Evolutionary conservation across 495 filamentous ascomycete species (phyloP), one percentile per base, ranked within the genome.

Genomic region (Oleoguttula mirabilis): DNA sequence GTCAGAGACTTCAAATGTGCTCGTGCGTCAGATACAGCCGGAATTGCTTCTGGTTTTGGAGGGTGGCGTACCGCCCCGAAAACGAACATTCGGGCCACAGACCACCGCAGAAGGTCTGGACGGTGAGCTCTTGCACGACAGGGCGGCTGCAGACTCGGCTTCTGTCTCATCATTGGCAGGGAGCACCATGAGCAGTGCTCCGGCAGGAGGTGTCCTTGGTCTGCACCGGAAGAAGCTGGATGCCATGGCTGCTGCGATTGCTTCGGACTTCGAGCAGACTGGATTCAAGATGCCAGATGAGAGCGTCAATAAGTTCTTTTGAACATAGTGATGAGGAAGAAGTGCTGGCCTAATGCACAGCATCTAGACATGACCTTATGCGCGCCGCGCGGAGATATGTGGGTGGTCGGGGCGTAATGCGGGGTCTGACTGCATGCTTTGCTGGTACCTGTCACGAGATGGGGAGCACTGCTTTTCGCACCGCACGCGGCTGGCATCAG

Each of bases 221-320:
- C 54, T 65, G 30, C 60, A 65, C 33, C 51, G 57, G 24, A 62
- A 56, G 52, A 65, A 61, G 51, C 20, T 60, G n/a, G 60, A 63
- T 34, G 59, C 59, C 5, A 42, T 65, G 45, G 51, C 56, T 3
- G 40, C 49, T 11, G 61, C 44, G 21, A 56, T 63, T 15, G 43
- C 51, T 10, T 12, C 32, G 12, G 55, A 61, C 10, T 58, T 65
- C 30, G 51, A 60, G 25, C 20, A 36, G 30, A 54, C 51, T 17
- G 56, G 55, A 4, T 63, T 65, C 38, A 48, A 58, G 10, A 61
- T 63, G 61, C 60, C 61, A n/a, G 58, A 57, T 19, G 55, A 62
- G n/a, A 30, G 32, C 45, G 19, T 8, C 4, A 36, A 34, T 19
- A 24, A 41, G n/a, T 27, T 40, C 42, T 45, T 46, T 22, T 44